Percentiles rank a stretch among this genome's conserved stretches.
phyloP scores from a whole-genome alignment of 352 stramenopile species.

The Pythium sukuiense region DNA sequence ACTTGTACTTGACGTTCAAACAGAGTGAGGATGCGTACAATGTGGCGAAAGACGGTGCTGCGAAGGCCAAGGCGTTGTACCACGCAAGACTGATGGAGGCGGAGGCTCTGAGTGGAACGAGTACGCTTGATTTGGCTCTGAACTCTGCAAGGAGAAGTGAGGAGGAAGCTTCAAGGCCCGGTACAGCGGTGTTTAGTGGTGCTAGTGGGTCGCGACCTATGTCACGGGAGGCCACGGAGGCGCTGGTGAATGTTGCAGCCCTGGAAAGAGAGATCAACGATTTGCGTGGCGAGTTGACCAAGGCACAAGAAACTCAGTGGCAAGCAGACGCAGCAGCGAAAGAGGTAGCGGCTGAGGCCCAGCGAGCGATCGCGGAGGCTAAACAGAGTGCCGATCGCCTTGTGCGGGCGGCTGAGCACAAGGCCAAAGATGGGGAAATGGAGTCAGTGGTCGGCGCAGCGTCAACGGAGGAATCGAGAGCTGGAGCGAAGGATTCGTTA shows the following conservation, averaged over 20 bases:
- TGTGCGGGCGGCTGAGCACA: background rate
- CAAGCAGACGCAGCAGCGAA: slow-evolving; percentile 12
- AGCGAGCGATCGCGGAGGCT: slow-evolving; percentile 9
- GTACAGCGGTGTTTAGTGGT: background rate
- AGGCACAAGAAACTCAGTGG: background rate
- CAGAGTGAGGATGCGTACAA: slow-evolving; percentile 56
- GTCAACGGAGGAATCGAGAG: background rate
- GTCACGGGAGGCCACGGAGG: slow-evolving; percentile 4
- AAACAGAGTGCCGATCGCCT: slow-evolving; percentile 7
- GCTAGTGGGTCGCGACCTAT: background rate
- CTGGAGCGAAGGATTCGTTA: background rate
- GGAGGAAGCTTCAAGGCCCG: background rate
- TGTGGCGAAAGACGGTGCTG: slow-evolving; percentile 37
- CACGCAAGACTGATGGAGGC: slow-evolving; percentile 42
- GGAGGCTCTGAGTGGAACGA: slow-evolving; percentile 55
- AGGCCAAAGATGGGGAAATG: background rate
- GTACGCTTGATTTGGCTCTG: slow-evolving; percentile 25
- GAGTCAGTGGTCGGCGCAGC: background rate
- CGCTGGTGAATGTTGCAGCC: slow-evolving; percentile 1
- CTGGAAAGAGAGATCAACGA: slow-evolving; percentile 22
- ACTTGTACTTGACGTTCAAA: slow-evolving; percentile 78
- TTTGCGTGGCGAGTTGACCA: slow-evolving; percentile 14
- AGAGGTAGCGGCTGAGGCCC: background rate
- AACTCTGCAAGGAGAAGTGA: background rate
- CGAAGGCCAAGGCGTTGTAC: slow-evolving; percentile 48